Evolutionary conservation across 768 basidiomycete genomes (phyloP), one percentile per base, ranked within the genome.

Genomic region (Leccinum longicurvipes): DNA sequence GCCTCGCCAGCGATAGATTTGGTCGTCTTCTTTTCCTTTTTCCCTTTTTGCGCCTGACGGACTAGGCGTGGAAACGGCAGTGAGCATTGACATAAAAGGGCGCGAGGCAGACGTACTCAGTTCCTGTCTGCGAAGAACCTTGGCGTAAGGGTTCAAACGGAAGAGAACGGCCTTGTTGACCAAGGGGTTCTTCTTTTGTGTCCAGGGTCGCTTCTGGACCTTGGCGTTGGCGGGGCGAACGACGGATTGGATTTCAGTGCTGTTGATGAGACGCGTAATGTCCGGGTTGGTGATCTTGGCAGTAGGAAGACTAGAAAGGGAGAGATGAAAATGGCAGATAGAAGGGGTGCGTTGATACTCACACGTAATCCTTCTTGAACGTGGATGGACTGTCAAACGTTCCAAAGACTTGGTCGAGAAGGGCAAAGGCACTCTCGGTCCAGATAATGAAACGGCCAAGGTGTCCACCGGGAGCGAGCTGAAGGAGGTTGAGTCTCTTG

Each of bases 371-470:
- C 77, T 91, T 93, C 85, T 97, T 97, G 82, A 81, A 79, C 59
- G 78, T 68, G 14, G 93, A 83, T n/a, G 79, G 81, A 79, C 87
- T 93, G 68, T 97, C 93, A 68, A 88, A 91, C 64, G 95, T 98
- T 53, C 96, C 97, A 74, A 89, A 99, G 61, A 98, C 85, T 64
- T 93, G 88, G 73, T 98, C 97, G 54, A 99, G 90, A 61, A 91
- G 84, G 51, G 77, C 81, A 73, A 98, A 97, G 25, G 97, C 97
- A 67, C 82, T 82, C 78, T 96, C 90, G 59, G 97, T 98, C 97
- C 97, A 99, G 82, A 99, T 96, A 73, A 98, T 81, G 79, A 99
- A 99, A 60, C 97, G 93, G 59, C 97, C 97, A 58, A 99, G 86
- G 72, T 99, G 97, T 63, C 97, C 97, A 85, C 97, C 97, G 48